Conservation (phyloP, 257 asterid genomes). For the Anisodus acutangulus region DNA sequence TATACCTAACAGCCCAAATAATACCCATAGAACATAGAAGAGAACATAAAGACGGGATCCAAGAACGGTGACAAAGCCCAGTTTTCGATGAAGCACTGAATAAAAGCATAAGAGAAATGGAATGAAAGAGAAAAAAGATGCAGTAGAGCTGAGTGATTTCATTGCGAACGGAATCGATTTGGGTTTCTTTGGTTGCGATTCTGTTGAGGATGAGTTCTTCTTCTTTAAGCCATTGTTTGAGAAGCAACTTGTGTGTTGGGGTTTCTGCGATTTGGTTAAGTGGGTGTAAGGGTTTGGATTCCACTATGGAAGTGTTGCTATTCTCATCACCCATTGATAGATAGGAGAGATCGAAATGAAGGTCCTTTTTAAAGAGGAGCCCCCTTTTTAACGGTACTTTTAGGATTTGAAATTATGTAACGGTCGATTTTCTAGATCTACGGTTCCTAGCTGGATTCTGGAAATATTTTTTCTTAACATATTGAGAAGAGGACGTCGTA, state of each 20-base stretch:
- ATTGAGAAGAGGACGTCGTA: neutral
- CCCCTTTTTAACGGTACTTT: conserved; percentile 46
- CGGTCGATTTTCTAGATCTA: conserved; percentile 48
- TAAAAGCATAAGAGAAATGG: conserved; percentile 79
- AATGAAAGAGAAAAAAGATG: conserved; percentile 90
- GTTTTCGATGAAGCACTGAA: conserved; percentile 54
- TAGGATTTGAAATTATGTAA: conserved; percentile 45
- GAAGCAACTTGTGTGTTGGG: conserved; percentile 91
- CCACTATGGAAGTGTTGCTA: conserved; percentile 47
- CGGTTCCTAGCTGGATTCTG: conserved; percentile 1
- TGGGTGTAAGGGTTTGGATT: conserved; percentile 59
- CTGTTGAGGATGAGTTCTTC: conserved; percentile 83
- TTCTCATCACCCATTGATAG: conserved; percentile 43
- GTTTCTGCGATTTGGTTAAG: conserved; percentile 81
- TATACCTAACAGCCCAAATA: conserved; percentile 71
- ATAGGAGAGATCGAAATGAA: neutral
- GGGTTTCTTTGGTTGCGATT: conserved; percentile 75
- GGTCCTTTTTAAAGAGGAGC: conserved; percentile 30
- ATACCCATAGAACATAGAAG: conserved; percentile 56
- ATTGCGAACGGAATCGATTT: conserved; percentile 65
- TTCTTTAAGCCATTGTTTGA: conserved; percentile 94
- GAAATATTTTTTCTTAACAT: neutral
- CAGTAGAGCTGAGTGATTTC: conserved; percentile 82
- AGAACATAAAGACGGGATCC: conserved; percentile 70
- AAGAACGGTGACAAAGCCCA: conserved; percentile 51